Percentiles rank a stretch among this genome's conserved stretches.
phyloP scores from a whole-genome alignment of 257 asterid species.

The Linderniella brevidens region DNA sequence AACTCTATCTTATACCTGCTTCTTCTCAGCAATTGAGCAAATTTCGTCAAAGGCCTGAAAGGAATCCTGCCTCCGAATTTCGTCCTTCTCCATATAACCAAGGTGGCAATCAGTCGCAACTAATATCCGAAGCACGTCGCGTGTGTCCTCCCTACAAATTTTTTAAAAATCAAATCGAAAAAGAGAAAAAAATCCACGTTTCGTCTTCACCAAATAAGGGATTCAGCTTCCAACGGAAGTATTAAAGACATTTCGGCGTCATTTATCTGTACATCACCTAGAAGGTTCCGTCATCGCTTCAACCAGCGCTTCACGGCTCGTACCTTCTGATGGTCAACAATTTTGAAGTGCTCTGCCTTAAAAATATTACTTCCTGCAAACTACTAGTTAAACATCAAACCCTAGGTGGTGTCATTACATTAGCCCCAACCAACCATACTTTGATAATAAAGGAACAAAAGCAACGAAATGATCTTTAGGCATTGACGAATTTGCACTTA shows the following conservation, averaged over 20 bases:
- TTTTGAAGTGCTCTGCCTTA: too few species aligned
- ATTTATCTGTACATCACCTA: constrained; percentile 13
- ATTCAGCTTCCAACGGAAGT: constrained; percentile 1
- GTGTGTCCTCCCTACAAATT: constrained; percentile 34
- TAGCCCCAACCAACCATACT: too few species aligned
- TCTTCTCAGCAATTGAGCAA: constrained; percentile 91
- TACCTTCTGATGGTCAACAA: constrained; percentile 1
- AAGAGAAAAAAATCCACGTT: too few species aligned
- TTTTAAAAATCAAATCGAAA: neutral
- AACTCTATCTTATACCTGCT: constrained; percentile 29
- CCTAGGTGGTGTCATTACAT: too few species aligned
- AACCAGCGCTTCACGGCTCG: constrained; percentile 9
- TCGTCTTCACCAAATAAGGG: constrained; percentile 1
- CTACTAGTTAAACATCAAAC: too few species aligned
- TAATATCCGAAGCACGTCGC: constrained; percentile 49
- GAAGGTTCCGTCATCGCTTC: constrained; percentile 29
- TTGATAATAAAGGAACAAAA: too few species aligned
- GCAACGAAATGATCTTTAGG: too few species aligned
- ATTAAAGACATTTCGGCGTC: constrained; percentile 1
- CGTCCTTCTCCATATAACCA: constrained; percentile 98
- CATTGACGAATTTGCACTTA: too few species aligned
- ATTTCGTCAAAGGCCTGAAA: constrained; percentile 96
- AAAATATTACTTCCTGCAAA: too few species aligned
- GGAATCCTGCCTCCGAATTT: constrained; percentile 85
- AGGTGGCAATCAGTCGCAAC: constrained; percentile 97